phyloP scores from a whole-genome alignment of 1,139 yeast species.

The Yamadazyma atlantica region DNA sequence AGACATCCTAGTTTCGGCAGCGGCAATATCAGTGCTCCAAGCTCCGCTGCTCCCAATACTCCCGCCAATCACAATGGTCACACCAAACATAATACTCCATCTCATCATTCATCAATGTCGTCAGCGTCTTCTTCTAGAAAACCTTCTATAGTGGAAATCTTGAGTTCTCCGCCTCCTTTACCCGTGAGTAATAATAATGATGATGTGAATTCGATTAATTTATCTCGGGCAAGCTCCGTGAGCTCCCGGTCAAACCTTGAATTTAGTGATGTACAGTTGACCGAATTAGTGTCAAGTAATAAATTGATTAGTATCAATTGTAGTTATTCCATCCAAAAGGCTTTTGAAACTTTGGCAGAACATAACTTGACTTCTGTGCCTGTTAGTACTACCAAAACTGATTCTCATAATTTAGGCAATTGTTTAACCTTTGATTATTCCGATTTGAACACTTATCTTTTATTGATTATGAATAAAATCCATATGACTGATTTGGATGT shows the following conservation, averaged over 20 bases:
- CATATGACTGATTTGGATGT: conserved; percentile 37
- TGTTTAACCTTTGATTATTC: conserved; percentile 88
- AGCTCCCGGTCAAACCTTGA: conserved; percentile 45
- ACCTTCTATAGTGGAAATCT: conserved; percentile 77
- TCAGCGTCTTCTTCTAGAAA: conserved; percentile 38
- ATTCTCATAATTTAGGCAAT: conserved; percentile 49
- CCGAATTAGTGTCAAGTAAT: conserved; percentile 75
- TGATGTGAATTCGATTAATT: conserved; percentile 37
- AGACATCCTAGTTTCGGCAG: neutral
- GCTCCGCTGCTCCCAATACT: neutral
- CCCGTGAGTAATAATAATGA: conserved; percentile 26
- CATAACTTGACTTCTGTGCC: conserved; percentile 86
- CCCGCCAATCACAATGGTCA: neutral
- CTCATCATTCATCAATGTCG: conserved; percentile 5
- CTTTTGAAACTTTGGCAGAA: conserved; percentile 72
- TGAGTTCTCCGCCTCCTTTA: conserved; percentile 82
- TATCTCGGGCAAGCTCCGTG: conserved; percentile 45
- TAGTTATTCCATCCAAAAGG: conserved; percentile 73
- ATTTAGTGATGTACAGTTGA: conserved; percentile 72
- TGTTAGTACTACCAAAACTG: conserved; percentile 45
- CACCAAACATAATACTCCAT: neutral
- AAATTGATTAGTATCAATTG: conserved; percentile 68
- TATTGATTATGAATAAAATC: conserved; percentile 71
- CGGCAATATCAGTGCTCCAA: neutral
- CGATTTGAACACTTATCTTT: conserved; percentile 81